Evolutionary conservation across 108 stramenopile species (phyloP).

Genomic region (Hondaea fermentalgiana): DNA sequence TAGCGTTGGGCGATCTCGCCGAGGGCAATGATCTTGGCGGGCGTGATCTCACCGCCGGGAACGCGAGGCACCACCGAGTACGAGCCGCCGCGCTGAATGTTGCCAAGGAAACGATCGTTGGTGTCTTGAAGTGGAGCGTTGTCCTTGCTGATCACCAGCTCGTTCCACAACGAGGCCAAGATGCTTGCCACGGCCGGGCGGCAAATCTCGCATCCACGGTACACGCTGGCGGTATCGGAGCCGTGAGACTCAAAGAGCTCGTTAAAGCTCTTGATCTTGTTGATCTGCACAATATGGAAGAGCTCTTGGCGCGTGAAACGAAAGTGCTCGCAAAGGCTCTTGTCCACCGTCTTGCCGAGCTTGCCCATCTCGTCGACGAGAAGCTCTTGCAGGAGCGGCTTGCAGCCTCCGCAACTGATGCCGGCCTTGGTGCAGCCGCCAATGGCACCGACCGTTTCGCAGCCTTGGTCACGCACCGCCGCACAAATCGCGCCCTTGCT

Average conservation of each 20-base stretch:
- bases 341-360: constrained; percentile 68
- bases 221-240: constrained; percentile 36
- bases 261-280: constrained; percentile 71
- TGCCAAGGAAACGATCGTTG: constrained; percentile 78
- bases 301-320: constrained; percentile 71
- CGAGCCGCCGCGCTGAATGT: constrained; percentile 86
- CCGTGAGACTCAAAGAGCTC: constrained; percentile 74
- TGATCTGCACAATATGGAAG: constrained; percentile 67
- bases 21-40: constrained; percentile 72
- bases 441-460: constrained; percentile 58
- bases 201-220: constrained; percentile 79
- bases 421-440: constrained; percentile 76
- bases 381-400: constrained; percentile 70
- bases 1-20: constrained; percentile 74
- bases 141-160: constrained; percentile 57
- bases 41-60: constrained; percentile 75
- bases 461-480: constrained; percentile 64
- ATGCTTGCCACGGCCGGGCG: constrained; percentile 75
- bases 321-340: constrained; percentile 79
- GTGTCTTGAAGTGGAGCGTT: constrained; percentile 75
- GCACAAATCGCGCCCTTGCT: constrained; percentile 59
- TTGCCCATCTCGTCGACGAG: constrained; percentile 62
- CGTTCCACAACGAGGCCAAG: constrained; percentile 72
- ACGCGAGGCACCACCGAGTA: constrained; percentile 86
- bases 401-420: constrained; percentile 84